A percentile compares a stretch with the other conserved stretches of the same genome.
These are phyloP conservation scores for Coemansia sp. DNA, from an alignment of 192 early-diverging fungal species.

Conservation along the genomic window DNA sequence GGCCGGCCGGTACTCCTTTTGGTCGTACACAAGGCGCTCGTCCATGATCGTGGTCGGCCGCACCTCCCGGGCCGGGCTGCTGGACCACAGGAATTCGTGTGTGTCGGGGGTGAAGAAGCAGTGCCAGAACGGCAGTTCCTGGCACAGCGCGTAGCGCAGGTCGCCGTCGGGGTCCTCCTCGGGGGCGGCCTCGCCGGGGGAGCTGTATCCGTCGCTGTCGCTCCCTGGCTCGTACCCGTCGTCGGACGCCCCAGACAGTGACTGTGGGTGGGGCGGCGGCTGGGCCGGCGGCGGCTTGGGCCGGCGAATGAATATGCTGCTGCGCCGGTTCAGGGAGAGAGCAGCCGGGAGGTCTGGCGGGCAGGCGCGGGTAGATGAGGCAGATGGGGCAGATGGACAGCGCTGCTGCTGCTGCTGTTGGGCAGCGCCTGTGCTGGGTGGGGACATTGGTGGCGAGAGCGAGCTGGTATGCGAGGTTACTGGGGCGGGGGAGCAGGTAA, in stretches of 20 bases:
- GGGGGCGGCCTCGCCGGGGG: not conserved
- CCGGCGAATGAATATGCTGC: slow-evolving; percentile 33
- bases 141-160: slow-evolving; percentile 7
- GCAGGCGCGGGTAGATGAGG: not conserved
- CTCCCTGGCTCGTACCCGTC: slow-evolving; percentile 5
- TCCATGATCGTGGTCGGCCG: slow-evolving; percentile 1
- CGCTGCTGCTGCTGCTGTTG: not conserved
- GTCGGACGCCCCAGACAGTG: not conserved
- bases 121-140: slow-evolving; percentile 23
- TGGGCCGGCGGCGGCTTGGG: not conserved
- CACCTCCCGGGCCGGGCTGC: not conserved
- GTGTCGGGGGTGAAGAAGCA: slow-evolving; percentile 21
- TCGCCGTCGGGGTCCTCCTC: not conserved
- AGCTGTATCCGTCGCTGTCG: not conserved
- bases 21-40: too few species aligned
- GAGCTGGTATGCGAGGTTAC: not conserved
- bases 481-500: too few species aligned
- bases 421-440: not conserved
- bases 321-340: slow-evolving; percentile 2
- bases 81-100: slow-evolving; percentile 14
- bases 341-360: slow-evolving; percentile 6
- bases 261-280: not conserved
- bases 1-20: slow-evolving; percentile 6
- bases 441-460: not conserved
- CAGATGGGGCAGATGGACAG: not conserved